Percentiles rank a stretch among this genome's conserved stretches.
These are phyloP conservation scores for Tubosaeta brunneosetosa DNA, from an alignment of 768 basidiomycete genomes.

Conservation along the genomic window DNA sequence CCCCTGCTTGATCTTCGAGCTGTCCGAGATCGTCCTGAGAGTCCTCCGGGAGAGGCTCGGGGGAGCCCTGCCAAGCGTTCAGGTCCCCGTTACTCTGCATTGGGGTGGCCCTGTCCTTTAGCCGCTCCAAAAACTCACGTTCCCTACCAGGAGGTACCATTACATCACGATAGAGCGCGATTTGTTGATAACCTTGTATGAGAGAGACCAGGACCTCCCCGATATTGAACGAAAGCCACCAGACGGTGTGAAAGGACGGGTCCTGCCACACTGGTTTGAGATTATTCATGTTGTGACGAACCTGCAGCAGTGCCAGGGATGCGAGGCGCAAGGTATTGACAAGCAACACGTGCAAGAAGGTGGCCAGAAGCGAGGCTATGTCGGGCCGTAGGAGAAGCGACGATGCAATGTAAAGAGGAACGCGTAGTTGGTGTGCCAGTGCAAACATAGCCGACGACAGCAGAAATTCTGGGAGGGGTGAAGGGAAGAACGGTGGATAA, in stretches of 20 bases:
- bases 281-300: slow-evolving; percentile 40
- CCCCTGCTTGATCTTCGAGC: slow-evolving; percentile 16
- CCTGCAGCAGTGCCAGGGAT: slow-evolving; percentile 48
- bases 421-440: slow-evolving; percentile 27
- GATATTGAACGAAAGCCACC: slow-evolving; percentile 71
- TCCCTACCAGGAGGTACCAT: slow-evolving; percentile 47
- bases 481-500: slow-evolving; percentile 49
- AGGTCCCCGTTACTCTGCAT: slow-evolving; percentile 7
- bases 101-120: slow-evolving; percentile 14
- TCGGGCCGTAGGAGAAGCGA: slow-evolving; percentile 26
- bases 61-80: slow-evolving; percentile 7
- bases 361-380: slow-evolving; percentile 34
- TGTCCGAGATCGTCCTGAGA: slow-evolving; percentile 16
- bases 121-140: slow-evolving; percentile 34
- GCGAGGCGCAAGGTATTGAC: slow-evolving; percentile 52
- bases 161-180: slow-evolving; percentile 64
- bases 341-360: slow-evolving; percentile 45
- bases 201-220: slow-evolving; percentile 65
- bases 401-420: slow-evolving; percentile 33
- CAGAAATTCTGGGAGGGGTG: slow-evolving; percentile 62
- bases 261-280: slow-evolving; percentile 51
- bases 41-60: slow-evolving; percentile 6
- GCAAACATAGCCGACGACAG: slow-evolving; percentile 53
- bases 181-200: slow-evolving; percentile 65
- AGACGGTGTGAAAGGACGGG: slow-evolving; percentile 58